Percentiles rank a stretch among this genome's conserved stretches.
These are phyloP conservation scores for Pichia nakasei DNA, from an alignment of 805 yeast species.

Conservation along the genomic window DNA sequence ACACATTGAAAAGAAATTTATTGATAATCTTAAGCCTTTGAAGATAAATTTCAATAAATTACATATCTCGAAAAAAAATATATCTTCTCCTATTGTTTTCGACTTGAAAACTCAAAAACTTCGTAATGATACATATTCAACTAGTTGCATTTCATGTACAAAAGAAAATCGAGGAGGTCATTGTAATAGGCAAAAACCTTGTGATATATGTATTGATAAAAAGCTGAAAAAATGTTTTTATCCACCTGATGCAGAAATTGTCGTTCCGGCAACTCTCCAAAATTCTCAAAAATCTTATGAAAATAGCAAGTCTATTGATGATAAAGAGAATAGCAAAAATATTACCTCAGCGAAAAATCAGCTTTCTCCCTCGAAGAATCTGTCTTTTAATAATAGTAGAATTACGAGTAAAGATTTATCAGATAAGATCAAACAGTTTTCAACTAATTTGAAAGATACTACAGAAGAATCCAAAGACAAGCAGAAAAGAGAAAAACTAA, in stretches of 20 bases:
- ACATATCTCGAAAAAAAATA: not conserved
- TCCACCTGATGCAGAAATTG: conserved; percentile 7
- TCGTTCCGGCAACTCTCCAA: not conserved
- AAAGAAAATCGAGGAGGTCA: conserved; percentile 1
- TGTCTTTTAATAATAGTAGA: no score
- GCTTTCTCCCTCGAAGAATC: not conserved
- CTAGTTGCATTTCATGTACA: conserved; percentile 10
- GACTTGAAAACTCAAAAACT: conserved; percentile 3
- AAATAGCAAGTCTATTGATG: not conserved
- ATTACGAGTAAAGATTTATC: no score
- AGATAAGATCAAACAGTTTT: no score
- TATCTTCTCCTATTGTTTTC: not conserved
- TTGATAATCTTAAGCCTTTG: no score
- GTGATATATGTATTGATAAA: conserved; percentile 11
- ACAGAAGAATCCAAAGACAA: no score
- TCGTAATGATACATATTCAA: conserved; percentile 3
- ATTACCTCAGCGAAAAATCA: not conserved
- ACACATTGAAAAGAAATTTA: no score
- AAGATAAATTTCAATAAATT: no score
- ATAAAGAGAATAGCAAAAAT: no score
- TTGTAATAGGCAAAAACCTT: conserved; percentile 10
- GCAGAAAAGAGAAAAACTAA: no score
- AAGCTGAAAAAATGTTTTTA: conserved; percentile 7
- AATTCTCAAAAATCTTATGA: not conserved
- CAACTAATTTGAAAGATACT: no score